phyloP scores from a whole-genome alignment of 2,329 filamentous ascomycete genomes.

The Karstenula rhodostoma region DNA sequence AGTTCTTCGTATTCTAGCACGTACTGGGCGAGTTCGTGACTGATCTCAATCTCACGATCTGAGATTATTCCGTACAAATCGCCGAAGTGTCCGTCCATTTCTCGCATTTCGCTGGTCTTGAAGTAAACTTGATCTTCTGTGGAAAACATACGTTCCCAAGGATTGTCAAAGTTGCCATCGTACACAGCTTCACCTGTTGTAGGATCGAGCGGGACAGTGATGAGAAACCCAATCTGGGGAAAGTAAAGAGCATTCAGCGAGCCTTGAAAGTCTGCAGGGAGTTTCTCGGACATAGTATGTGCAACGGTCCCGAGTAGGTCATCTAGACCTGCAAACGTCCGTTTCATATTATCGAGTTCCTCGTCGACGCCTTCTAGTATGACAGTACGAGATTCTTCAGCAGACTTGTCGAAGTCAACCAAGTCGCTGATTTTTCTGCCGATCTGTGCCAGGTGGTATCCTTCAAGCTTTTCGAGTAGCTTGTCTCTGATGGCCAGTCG shows the following conservation, averaged over 20 bases:
- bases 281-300: conserved; percentile 65
- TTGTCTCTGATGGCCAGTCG: conserved; percentile 62
- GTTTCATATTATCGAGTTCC: conserved; percentile 79
- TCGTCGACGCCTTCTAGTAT: conserved; percentile 76
- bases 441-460: conserved; percentile 67
- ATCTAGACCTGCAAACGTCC: conserved; percentile 79
- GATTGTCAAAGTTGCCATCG: conserved; percentile 65
- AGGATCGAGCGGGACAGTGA: conserved; percentile 72
- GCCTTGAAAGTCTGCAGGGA: conserved; percentile 66
- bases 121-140: conserved; percentile 79
- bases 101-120: conserved; percentile 82
- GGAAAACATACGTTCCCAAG: conserved; percentile 81
- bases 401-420: conserved; percentile 79
- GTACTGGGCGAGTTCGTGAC: conserved; percentile 76
- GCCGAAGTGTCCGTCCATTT: conserved; percentile 82
- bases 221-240: conserved; percentile 89
- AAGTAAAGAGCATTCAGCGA: conserved; percentile 84
- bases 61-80: conserved; percentile 87
- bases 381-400: conserved; percentile 73
- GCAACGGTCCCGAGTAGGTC: conserved; percentile 74
- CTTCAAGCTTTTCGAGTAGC: conserved; percentile 68
- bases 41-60: conserved; percentile 90
- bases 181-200: conserved; percentile 68
- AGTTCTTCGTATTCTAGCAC: conserved; percentile 74
- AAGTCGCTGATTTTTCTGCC: conserved; percentile 76